A percentile compares a stretch with the other conserved stretches of the same genome.
Evolutionary conservation across 1,139 yeast genomes (phyloP).

Genomic region (Candida sanyaensis): DNA sequence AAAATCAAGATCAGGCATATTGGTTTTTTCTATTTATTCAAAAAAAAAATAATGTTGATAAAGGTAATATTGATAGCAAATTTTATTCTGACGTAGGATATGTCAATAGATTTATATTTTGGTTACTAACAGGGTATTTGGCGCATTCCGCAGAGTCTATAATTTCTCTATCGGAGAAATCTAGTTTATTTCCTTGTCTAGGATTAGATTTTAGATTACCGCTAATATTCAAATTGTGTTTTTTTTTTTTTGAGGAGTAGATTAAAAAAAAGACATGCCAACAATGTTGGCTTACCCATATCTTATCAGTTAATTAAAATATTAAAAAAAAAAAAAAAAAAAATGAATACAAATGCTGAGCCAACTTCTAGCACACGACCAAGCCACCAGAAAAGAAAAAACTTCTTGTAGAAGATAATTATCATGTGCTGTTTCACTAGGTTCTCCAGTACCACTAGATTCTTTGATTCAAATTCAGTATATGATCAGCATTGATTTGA

Average conservation of each 20-base stretch:
- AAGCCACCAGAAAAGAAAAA: neutral
- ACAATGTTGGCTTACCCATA: too few species aligned
- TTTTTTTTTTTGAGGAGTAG: neutral
- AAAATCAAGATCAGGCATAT: slow-evolving; percentile 3
- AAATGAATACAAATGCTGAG: neutral
- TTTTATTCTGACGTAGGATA: neutral
- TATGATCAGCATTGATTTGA: too few species aligned
- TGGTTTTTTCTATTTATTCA: neutral
- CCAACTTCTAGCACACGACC: neutral
- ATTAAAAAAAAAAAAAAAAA: too few species aligned
- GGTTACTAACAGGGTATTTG: neutral
- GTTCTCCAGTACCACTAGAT: too few species aligned
- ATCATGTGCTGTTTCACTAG: too few species aligned
- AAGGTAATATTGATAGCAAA: neutral
- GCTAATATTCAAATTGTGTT: neutral
- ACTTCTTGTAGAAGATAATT: too few species aligned
- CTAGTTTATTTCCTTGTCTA: neutral
- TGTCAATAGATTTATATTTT: neutral
- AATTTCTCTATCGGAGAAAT: too few species aligned
- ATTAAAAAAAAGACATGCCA: too few species aligned
- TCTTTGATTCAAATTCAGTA: too few species aligned
- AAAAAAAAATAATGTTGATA: too few species aligned
- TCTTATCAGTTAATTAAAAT: too few species aligned
- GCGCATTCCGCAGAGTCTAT: neutral
- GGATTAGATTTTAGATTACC: neutral